Conservation (phyloP, 371 early-diverging fungal genomes). For the Mortierella polycephala region DNA sequence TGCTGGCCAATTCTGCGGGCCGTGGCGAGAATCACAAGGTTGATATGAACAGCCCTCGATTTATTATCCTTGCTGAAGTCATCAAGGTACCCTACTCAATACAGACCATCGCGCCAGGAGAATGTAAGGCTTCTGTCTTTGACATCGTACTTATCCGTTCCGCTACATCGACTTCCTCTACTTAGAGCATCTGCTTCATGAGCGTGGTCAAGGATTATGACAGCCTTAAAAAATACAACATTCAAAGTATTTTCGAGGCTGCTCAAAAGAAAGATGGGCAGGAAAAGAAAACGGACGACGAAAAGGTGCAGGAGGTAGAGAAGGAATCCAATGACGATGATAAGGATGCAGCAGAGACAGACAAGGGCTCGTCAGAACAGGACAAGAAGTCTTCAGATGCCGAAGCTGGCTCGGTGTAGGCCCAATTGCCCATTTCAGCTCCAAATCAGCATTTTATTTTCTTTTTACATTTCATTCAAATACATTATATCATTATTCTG, state of each 20-base stretch:
- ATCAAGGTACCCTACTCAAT: constrained; percentile 62
- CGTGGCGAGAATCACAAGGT: constrained; percentile 64
- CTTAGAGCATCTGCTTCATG: constrained; percentile 76
- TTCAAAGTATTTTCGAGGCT: constrained; percentile 65
- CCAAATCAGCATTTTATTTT: no score
- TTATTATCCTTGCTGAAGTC: constrained; percentile 74
- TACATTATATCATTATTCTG: no score
- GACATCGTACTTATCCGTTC: not conserved
- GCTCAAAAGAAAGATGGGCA: constrained; percentile 3
- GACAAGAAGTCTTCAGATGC: no score
- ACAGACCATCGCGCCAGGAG: not conserved
- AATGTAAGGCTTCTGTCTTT: not conserved
- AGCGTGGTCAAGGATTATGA: constrained; percentile 75
- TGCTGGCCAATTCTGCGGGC: constrained; percentile 66
- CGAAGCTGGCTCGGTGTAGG: no score
- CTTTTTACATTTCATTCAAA: no score
- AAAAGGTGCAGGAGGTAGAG: not conserved
- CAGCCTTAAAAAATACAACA: constrained; percentile 72
- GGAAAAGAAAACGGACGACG: not conserved
- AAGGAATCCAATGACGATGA: not conserved
- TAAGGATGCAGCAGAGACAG: not conserved
- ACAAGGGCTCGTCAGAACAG: not conserved
- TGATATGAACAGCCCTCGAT: constrained; percentile 70
- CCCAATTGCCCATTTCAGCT: no score
- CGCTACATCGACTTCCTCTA: not conserved